Evolutionary conservation across 208 protist genomes (phyloP).

Genomic region (Leishmania tarentolae): DNA sequence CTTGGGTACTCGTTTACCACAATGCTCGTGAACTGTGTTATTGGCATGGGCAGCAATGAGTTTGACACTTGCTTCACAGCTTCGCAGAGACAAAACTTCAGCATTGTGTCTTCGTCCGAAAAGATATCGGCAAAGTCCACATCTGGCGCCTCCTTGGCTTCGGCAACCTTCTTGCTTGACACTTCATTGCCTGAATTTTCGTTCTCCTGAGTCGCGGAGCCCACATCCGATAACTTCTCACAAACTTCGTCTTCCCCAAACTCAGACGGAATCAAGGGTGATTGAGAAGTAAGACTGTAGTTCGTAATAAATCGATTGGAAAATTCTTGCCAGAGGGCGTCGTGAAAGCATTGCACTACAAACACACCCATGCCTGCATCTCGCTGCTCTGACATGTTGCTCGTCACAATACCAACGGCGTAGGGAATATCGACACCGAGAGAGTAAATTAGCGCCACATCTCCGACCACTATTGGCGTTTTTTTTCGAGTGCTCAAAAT

Average conservation of each 20-base stretch:
- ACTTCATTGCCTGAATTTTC: not conserved
- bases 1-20: constrained; percentile 54
- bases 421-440: constrained; percentile 48
- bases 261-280: constrained; percentile 16
- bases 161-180: not conserved
- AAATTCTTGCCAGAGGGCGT: constrained; percentile 67
- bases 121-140: constrained; percentile 25
- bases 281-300: constrained; percentile 21
- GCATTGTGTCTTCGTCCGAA: constrained; percentile 33
- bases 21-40: constrained; percentile 62
- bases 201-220: not conserved
- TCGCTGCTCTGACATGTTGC: constrained; percentile 24
- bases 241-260: constrained; percentile 36
- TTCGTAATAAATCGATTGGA: constrained; percentile 40
- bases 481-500: constrained; percentile 32
- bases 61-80: constrained; percentile 34
- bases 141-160: not conserved
- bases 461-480: constrained; percentile 1
- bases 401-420: constrained; percentile 65
- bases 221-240: not conserved
- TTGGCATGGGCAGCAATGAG: constrained; percentile 54
- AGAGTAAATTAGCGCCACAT: constrained; percentile 47
- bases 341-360: constrained; percentile 60
- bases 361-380: constrained; percentile 58
- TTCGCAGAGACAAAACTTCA: constrained; percentile 73